Base-by-base conservation (phyloP, 2,329 filamentous ascomycete genomes). In the Diaporthe batatas region DNA sequence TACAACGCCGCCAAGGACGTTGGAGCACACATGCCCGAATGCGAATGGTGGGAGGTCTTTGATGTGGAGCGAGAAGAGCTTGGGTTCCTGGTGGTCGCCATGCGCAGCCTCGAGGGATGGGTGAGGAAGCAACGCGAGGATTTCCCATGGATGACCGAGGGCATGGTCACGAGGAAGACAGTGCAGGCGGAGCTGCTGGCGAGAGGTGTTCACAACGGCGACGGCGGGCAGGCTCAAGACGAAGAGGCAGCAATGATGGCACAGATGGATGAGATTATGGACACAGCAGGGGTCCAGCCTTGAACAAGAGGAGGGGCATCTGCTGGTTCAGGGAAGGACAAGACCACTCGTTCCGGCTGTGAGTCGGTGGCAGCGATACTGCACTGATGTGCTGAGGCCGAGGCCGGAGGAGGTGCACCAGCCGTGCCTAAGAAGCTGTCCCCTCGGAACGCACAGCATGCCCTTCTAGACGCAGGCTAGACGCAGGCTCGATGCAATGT, bases 31-130 rank as follows among this genome's bases (percentile, higher is more conserved):
- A 87, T 98, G 83, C 94, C 96, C 0, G 93, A 93, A 75, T 90
- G 89, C 62, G 92, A 94, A 75, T 99, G 96, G 96, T 99, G 96
- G 96, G 95, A 98, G 82, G 94, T 98, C 0, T 98, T 98, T 81
- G 96, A 99, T 82, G 94, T 96, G 10, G 95, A 98, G 78, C 88
- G 96, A 67, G 96, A 99, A 84, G 95, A 98, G 80, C 86, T 99
- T 47, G 96, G 96, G 0, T 98, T 98, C 77, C 83, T 98, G 72
- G 95, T 97, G 4, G 94, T 98, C 14, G 95, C 89, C 0, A 90
- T 98, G 88, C 86, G 91, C 75, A 98, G 95, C 78, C 84, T 97
- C 70, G 91, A 93, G 75, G 91, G 90, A 0, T 94, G 93, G 83
- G 90, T 91, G 70, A 83, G 82, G 73, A 86, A 86, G 54, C 91